A percentile compares a stretch with the other conserved stretches of the same genome.
These are phyloP conservation scores for Heterobasidion irregulare DNA, from an alignment of 1,284 basidiomycete genomes.

Conservation along the genomic window DNA sequence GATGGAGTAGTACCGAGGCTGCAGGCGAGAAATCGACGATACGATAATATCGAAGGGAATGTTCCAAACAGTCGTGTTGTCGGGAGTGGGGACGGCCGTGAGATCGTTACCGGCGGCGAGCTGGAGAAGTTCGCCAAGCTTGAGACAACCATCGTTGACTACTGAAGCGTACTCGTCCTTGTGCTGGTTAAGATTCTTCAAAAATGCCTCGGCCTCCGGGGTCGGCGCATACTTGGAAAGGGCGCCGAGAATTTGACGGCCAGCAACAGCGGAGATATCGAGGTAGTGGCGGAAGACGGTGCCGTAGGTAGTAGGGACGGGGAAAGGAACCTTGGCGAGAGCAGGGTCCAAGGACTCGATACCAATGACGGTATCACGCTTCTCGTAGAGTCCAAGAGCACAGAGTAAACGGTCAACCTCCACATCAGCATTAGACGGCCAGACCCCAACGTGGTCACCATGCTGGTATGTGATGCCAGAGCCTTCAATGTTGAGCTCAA, in stretches of 20 bases:
- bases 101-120: conserved; percentile 78
- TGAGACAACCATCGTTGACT: conserved; percentile 78
- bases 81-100: conserved; percentile 40
- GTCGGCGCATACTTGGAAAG: conserved; percentile 87
- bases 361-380: conserved; percentile 77
- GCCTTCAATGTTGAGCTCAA: conserved; percentile 92
- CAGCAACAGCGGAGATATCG: conserved; percentile 89
- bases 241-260: conserved; percentile 86
- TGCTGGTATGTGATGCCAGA: conserved; percentile 98
- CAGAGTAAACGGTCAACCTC: conserved; percentile 88
- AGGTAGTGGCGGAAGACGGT: conserved; percentile 96
- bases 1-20: conserved; percentile 98
- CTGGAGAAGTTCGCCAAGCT: conserved; percentile 88
- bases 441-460: conserved; percentile 95
- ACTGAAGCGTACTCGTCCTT: conserved; percentile 80
- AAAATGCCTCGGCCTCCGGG: conserved; percentile 64
- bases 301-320: conserved; percentile 90
- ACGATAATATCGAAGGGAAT: conserved; percentile 97
- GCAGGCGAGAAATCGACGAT: conserved; percentile 86
- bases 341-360: conserved; percentile 97
- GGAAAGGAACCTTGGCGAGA: conserved; percentile 98
- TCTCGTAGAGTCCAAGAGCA: conserved; percentile 76
- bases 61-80: conserved; percentile 79
- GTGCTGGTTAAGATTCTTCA: conserved; percentile 78
- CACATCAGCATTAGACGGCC: conserved; percentile 90